Evolutionary conservation across 495 filamentous ascomycete genomes (phyloP).

Genomic region (Cryomyces minteri): DNA sequence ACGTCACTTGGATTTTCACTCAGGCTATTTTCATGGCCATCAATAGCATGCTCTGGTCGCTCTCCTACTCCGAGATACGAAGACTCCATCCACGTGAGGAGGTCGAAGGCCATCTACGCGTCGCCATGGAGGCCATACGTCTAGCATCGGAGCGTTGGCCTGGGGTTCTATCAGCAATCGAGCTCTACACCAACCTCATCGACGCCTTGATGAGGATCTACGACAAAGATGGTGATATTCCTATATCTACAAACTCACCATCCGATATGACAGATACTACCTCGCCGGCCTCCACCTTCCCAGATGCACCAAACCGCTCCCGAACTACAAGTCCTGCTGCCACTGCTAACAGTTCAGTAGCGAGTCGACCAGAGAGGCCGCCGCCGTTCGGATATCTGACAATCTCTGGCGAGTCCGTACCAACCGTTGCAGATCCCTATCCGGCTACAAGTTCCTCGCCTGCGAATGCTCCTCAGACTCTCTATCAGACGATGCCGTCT

Average conservation of each 20-base stretch:
- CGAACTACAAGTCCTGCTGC: conserved; percentile 17
- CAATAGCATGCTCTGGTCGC: conserved; percentile 73
- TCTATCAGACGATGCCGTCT: neutral
- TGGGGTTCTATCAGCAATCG: conserved; percentile 61
- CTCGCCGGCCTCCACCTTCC: conserved; percentile 6
- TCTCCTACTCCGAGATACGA: conserved; percentile 71
- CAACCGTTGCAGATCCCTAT: neutral
- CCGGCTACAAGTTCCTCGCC: neutral
- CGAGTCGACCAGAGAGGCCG: conserved; percentile 11
- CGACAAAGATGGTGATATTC: conserved; percentile 39
- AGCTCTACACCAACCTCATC: conserved; percentile 66
- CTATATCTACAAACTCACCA: conserved; percentile 42
- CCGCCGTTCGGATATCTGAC: conserved; percentile 15
- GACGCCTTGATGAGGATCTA: conserved; percentile 70
- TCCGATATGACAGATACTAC: conserved; percentile 15
- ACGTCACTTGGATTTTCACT: conserved; percentile 84
- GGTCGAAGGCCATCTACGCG: conserved; percentile 48
- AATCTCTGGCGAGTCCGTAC: neutral
- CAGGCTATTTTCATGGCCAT: conserved; percentile 72
- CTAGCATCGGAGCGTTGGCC: conserved; percentile 73
- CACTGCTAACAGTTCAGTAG: conserved; percentile 12
- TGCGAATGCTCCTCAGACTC: neutral
- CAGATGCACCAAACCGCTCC: conserved; percentile 13
- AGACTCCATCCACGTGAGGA: conserved; percentile 45
- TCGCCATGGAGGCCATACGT: conserved; percentile 54